These are phyloP conservation scores for Mortierella sp. DNA, from an alignment of 371 early-diverging fungal genomes.

Conservation along the genomic window DNA sequence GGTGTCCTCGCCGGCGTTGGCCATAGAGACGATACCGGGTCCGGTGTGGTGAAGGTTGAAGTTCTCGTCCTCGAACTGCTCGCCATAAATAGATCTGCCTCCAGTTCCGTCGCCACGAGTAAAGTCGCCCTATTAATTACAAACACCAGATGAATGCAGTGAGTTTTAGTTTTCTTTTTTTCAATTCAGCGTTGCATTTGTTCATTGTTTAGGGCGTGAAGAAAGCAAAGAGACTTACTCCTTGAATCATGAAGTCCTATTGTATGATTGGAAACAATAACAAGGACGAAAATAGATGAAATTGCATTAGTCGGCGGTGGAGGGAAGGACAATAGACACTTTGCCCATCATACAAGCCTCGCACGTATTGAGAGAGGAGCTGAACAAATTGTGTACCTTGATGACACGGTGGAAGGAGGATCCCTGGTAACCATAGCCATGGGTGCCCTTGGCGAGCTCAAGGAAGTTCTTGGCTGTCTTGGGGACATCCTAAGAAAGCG, in stretches of 20 bases:
- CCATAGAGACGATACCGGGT: slow-evolving; percentile 93
- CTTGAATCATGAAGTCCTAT: slow-evolving; percentile 87
- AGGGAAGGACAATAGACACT: neutral
- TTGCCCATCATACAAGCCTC: neutral
- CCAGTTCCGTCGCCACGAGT: slow-evolving; percentile 93
- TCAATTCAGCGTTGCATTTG: too few species aligned
- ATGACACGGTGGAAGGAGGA: slow-evolving; percentile 93
- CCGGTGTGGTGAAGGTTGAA: slow-evolving; percentile 88
- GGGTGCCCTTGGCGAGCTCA: slow-evolving; percentile 83
- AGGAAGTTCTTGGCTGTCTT: slow-evolving; percentile 94
- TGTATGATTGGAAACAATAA: neutral
- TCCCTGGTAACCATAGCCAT: slow-evolving; percentile 90
- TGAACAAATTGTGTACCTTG: slow-evolving; percentile 59
- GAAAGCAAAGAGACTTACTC: slow-evolving; percentile 27
- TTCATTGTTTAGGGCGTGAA: neutral
- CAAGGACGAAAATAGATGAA: neutral
- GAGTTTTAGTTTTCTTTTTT: neutral
- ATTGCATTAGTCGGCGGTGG: neutral
- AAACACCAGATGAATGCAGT: neutral
- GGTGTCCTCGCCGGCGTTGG: slow-evolving; percentile 94
- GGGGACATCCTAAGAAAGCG: slow-evolving; percentile 75
- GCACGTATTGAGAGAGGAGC: neutral
- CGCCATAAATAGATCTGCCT: slow-evolving; percentile 95
- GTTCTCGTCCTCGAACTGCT: slow-evolving; percentile 96
- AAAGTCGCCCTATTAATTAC: slow-evolving; percentile 75